A percentile compares a stretch with the other conserved stretches of the same genome.
These are phyloP conservation scores for Aspergillus calidoustus DNA, from an alignment of 2,329 filamentous ascomycete genomes.

Conservation along the genomic window DNA sequence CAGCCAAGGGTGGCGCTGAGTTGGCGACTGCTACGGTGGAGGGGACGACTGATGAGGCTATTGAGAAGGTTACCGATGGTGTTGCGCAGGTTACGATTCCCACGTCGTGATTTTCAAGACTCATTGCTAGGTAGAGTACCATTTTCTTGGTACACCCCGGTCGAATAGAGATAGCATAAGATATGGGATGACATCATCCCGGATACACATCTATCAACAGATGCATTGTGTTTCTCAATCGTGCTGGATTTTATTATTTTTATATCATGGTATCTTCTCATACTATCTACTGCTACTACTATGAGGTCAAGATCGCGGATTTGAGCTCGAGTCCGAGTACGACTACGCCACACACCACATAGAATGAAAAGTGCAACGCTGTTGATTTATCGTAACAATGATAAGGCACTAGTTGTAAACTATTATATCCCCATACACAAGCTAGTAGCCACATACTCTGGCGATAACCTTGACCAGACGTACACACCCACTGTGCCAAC, in stretches of 20 bases:
- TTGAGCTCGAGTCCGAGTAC: neutral
- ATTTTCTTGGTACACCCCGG: neutral
- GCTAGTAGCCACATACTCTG: neutral
- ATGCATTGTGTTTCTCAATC: neutral
- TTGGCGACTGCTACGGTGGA: slow-evolving; percentile 28
- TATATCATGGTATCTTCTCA: no score
- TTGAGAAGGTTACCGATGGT: slow-evolving; percentile 48
- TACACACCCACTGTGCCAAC: neutral
- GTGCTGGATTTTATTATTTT: no score
- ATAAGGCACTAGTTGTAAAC: slow-evolving; percentile 2
- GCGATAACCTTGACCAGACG: neutral
- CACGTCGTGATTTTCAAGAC: slow-evolving; percentile 35
- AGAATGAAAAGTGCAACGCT: slow-evolving; percentile 1
- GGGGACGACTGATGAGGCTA: slow-evolving; percentile 37
- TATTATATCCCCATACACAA: neutral
- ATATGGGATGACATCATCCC: neutral
- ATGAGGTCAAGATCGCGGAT: neutral
- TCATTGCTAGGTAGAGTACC: neutral
- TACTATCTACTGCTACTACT: no score
- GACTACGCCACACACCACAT: neutral
- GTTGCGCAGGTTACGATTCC: slow-evolving; percentile 49
- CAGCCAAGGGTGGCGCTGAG: slow-evolving; percentile 42
- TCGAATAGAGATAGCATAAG: neutral
- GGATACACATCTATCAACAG: neutral
- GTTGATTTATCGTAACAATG: slow-evolving; percentile 8